phyloP scores from a whole-genome alignment of 176 grass and related monocot species.

The Cenchrus purpureus region DNA sequence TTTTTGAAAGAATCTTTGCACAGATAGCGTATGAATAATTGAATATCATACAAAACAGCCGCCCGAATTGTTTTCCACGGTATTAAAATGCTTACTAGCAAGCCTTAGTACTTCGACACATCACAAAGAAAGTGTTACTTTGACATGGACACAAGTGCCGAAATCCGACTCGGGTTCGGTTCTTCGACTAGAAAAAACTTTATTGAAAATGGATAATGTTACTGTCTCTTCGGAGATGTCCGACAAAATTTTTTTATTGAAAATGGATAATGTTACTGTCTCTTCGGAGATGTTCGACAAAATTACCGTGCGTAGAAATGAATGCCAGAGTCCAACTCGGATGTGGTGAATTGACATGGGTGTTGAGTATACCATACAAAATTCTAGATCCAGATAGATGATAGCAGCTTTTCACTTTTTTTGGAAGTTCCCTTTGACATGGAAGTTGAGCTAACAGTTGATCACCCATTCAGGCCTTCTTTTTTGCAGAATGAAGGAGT shows the following conservation, averaged over 20 bases:
- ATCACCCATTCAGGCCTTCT: background rate
- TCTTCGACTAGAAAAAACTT: background rate
- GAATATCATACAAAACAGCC: constrained; percentile 10
- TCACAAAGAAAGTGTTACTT: background rate
- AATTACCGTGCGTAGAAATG: background rate
- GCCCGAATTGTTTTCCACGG: background rate
- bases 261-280: background rate
- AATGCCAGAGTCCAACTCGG: no score
- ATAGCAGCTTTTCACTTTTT: background rate
- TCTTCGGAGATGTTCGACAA: background rate
- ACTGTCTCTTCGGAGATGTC: background rate
- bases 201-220: background rate
- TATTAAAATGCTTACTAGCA: background rate
- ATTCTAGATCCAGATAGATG: background rate
- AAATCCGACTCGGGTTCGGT: background rate
- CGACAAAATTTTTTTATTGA: background rate
- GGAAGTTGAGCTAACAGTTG: background rate
- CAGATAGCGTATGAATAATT: background rate
- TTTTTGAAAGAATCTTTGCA: constrained; percentile 6
- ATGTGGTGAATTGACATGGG: background rate
- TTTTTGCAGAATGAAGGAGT: background rate
- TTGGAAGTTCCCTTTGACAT: background rate
- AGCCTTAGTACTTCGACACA: background rate
- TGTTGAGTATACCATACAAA: background rate
- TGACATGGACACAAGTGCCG: background rate